Percentiles rank a stretch among this genome's conserved stretches.
Conservation (phyloP, 2,329 filamentous ascomycete genomes). For the Penicillium brasilianum region DNA sequence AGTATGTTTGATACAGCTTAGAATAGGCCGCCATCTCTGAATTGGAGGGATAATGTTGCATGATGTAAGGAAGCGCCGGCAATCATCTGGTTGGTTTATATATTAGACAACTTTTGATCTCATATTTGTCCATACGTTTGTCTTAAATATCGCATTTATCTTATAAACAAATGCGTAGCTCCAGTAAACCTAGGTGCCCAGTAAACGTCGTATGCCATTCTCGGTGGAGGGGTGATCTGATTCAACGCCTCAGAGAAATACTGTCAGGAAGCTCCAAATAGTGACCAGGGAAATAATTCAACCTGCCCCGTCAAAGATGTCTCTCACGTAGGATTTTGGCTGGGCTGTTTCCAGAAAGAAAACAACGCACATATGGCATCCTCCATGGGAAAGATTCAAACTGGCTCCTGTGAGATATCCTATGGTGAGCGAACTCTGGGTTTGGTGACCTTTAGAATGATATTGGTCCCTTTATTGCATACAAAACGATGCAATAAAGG, state of each 20-base stretch:
- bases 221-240: neutral
- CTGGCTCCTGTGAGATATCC: neutral
- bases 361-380: neutral
- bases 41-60: neutral
- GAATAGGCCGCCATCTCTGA: neutral
- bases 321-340: neutral
- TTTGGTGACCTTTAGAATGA: neutral
- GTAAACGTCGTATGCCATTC: neutral
- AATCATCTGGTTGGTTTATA: neutral
- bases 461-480: neutral
- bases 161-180: neutral
- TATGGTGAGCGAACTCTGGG: neutral
- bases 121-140: neutral
- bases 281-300: neutral
- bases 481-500: neutral
- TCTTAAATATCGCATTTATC: neutral
- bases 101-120: neutral
- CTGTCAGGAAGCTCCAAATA: neutral
- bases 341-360: neutral
- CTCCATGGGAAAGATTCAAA: neutral
- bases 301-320: neutral
- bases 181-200: neutral
- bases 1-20: neutral
- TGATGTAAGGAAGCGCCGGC: neutral
- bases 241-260: neutral